A percentile compares a stretch with the other conserved stretches of the same genome.
phyloP scores from a whole-genome alignment of 2,329 filamentous ascomycete genomes.

The Apiospora marii region DNA sequence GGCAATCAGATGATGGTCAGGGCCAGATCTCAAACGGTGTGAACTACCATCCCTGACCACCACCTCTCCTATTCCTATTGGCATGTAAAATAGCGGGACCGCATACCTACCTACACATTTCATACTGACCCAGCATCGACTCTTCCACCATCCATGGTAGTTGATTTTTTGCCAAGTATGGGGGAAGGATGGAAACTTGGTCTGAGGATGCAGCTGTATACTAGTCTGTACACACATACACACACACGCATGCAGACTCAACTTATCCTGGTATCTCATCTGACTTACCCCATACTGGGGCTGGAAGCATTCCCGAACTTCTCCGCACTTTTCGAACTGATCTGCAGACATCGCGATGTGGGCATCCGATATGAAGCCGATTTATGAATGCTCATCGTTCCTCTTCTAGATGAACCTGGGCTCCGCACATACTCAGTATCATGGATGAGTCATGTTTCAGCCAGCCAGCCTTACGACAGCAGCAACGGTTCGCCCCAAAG shows the following conservation, averaged over 20 bases:
- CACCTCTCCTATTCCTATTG: not conserved
- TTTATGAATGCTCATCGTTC: not conserved
- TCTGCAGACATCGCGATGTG: slow-evolving; percentile 10
- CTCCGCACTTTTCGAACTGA: slow-evolving; percentile 14
- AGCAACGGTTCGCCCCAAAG: not conserved
- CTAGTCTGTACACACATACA: not conserved
- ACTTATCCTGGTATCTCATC: slow-evolving; percentile 12
- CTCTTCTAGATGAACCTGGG: not conserved
- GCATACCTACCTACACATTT: not conserved
- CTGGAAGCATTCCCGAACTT: slow-evolving; percentile 10
- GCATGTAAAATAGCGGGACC: not conserved
- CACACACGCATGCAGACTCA: slow-evolving; percentile 7
- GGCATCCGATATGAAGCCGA: not conserved
- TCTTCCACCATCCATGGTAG: not conserved
- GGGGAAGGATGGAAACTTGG: not conserved
- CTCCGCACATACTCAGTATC: not conserved
- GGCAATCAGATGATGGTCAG: slow-evolving; percentile 12
- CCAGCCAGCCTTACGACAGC: slow-evolving; percentile 1
- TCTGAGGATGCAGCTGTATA: not conserved
- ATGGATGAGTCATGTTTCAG: not conserved
- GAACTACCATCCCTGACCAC: not conserved
- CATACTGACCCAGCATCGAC: not conserved
- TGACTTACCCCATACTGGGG: slow-evolving; percentile 14
- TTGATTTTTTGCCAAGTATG: not conserved
- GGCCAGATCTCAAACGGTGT: not conserved